Conservation (phyloP, 73 alveolate genomes). For the Tetrahymena borealis region DNA sequence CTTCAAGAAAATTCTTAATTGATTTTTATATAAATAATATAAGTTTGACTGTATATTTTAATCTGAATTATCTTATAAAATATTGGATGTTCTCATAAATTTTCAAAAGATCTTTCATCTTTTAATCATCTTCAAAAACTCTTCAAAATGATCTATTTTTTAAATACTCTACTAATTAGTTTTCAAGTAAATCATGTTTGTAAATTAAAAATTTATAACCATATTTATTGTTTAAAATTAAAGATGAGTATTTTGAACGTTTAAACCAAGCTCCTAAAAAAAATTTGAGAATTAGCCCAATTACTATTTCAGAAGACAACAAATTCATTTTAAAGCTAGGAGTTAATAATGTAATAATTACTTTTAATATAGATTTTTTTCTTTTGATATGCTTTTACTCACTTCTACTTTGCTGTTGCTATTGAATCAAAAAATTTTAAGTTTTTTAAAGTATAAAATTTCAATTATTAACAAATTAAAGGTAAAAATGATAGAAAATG, state of each 20-base stretch:
- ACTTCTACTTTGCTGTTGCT: no score
- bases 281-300: neutral
- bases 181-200: neutral
- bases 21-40: no score
- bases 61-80: no score
- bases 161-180: neutral
- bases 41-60: no score
- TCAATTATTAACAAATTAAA: no score
- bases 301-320: neutral
- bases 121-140: neutral
- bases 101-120: neutral
- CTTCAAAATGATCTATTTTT: neutral
- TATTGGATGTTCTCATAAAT: neutral
- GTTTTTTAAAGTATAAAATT: no score
- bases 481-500: no score
- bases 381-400: no score
- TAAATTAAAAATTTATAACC: neutral
- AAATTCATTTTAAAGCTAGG: neutral
- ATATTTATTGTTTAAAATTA: neutral
- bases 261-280: neutral
- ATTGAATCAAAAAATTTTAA: no score
- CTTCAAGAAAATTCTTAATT: no score
- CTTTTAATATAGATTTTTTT: no score
- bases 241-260: neutral
- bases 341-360: neutral